Conservation (phyloP, 2,329 filamentous ascomycete species). For the Alternaria ventricosa region DNA sequence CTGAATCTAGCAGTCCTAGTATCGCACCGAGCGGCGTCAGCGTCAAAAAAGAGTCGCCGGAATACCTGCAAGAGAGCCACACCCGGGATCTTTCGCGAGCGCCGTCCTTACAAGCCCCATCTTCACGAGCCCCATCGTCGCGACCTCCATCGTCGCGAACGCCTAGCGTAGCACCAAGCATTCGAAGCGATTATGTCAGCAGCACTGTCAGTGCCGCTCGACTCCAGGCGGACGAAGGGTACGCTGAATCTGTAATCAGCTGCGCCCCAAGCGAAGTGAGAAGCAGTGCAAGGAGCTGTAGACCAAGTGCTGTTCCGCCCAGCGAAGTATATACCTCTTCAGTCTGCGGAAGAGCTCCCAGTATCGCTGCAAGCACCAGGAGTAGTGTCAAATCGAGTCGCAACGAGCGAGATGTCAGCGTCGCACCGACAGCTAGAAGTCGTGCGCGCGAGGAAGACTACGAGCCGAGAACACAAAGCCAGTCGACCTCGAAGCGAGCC, state of each 20-base stretch:
- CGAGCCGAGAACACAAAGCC: not conserved
- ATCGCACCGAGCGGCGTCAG: fast-evolving
- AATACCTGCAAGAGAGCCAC: not conserved
- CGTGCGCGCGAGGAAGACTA: fast-evolving
- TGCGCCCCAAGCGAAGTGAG: fast-evolving
- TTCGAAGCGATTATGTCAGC: not conserved
- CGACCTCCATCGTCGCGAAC: not conserved
- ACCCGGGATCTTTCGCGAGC: not conserved
- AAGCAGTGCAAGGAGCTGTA: not conserved
- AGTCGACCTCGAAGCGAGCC: not conserved
- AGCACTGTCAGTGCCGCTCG: not conserved
- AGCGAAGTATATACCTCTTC: too few species aligned
- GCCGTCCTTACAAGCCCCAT: fast-evolving
- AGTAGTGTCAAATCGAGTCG: not conserved
- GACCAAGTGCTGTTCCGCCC: not conserved
- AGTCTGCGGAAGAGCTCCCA: not conserved
- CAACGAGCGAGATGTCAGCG: not conserved
- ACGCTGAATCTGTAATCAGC: fast-evolving
- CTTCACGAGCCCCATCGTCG: not conserved
- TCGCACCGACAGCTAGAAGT: not conserved
- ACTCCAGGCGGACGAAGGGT: fast-evolving
- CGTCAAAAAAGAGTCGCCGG: fast-evolving
- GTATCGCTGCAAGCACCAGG: not conserved
- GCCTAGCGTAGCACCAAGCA: not conserved
- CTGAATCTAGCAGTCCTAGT: not conserved